Evolutionary conservation across 2,329 filamentous ascomycete genomes (phyloP).

Genomic region (Pseudogymnoascus sp.): DNA sequence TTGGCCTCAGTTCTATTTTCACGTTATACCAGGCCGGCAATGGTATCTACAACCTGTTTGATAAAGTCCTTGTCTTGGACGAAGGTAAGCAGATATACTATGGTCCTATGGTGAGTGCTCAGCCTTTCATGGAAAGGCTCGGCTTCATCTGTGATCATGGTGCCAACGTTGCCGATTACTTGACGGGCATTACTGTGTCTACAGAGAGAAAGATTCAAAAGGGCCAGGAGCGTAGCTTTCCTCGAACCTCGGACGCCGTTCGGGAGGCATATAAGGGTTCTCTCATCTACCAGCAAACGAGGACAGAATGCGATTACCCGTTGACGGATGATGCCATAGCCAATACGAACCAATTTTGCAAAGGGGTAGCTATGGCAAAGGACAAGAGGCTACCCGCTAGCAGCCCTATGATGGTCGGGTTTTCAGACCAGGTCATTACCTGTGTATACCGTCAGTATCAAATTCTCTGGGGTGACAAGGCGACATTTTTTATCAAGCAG

Average conservation of each 20-base stretch:
- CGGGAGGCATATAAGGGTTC: constrained; percentile 45
- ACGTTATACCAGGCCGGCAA: constrained; percentile 66
- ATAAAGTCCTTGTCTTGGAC: constrained; percentile 63
- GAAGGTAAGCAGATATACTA: constrained; percentile 61
- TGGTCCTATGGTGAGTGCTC: constrained; percentile 50
- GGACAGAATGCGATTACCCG: constrained; percentile 50
- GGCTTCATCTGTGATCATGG: constrained; percentile 57
- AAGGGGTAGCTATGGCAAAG: constrained; percentile 31
- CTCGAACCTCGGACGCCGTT: constrained; percentile 40
- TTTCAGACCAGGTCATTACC: constrained; percentile 46
- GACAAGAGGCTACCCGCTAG: constrained; percentile 37
- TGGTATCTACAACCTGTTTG: constrained; percentile 61
- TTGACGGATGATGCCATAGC: constrained; percentile 37
- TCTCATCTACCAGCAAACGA: constrained; percentile 42
- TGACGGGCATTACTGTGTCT: constrained; percentile 59
- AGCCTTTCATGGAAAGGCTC: constrained; percentile 56
- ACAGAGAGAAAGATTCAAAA: constrained; percentile 57
- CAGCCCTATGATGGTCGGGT: constrained; percentile 47
- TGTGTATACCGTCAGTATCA: constrained; percentile 56
- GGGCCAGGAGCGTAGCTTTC: constrained; percentile 36
- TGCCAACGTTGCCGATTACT: constrained; percentile 57
- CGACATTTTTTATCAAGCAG: constrained; percentile 57
- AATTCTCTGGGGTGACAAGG: constrained; percentile 58
- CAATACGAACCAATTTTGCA: background rate
- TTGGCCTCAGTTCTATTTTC: constrained; percentile 53